These are phyloP conservation scores for Daldinia bambusicola DNA, from an alignment of 495 filamentous ascomycete species.

Conservation along the genomic window DNA sequence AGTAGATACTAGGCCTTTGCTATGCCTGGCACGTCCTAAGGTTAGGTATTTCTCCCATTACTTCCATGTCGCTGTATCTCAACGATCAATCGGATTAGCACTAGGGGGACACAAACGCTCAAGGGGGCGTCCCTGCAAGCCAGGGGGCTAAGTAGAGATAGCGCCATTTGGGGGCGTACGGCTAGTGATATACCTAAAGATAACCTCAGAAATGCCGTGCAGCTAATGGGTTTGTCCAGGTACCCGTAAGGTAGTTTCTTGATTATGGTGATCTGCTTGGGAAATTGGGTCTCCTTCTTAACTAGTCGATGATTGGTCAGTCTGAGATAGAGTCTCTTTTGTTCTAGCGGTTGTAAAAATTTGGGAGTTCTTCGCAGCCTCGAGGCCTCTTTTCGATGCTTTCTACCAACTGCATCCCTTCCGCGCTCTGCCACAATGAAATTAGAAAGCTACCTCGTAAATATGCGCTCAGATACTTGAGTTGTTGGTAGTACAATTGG, in stretches of 20 bases:
- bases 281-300: slow-evolving; percentile 36
- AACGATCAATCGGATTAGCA: slow-evolving; percentile 28
- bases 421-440: slow-evolving; percentile 2
- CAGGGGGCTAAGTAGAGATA: slow-evolving; percentile 36
- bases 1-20: slow-evolving; percentile 11
- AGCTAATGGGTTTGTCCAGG: not conserved
- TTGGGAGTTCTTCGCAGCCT: slow-evolving; percentile 1
- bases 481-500: slow-evolving; percentile 13
- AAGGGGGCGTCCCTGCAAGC: slow-evolving; percentile 19
- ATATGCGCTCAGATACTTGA: slow-evolving; percentile 3
- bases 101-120: slow-evolving; percentile 13
- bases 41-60: slow-evolving; percentile 1
- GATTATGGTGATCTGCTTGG: slow-evolving; percentile 39
- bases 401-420: not conserved
- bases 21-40: slow-evolving; percentile 23
- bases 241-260: slow-evolving; percentile 23
- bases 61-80: slow-evolving; percentile 4
- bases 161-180: slow-evolving; percentile 30
- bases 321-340: slow-evolving; percentile 9
- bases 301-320: slow-evolving; percentile 27
- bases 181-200: slow-evolving; percentile 36
- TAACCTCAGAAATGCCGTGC: slow-evolving; percentile 15
- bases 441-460: slow-evolving; percentile 6
- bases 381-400: slow-evolving; percentile 2
- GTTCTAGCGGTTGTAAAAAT: slow-evolving; percentile 5